These are phyloP conservation scores for Pseudozyma hubeiensis DNA, from an alignment of 1,284 basidiomycete species.

Conservation along the genomic window DNA sequence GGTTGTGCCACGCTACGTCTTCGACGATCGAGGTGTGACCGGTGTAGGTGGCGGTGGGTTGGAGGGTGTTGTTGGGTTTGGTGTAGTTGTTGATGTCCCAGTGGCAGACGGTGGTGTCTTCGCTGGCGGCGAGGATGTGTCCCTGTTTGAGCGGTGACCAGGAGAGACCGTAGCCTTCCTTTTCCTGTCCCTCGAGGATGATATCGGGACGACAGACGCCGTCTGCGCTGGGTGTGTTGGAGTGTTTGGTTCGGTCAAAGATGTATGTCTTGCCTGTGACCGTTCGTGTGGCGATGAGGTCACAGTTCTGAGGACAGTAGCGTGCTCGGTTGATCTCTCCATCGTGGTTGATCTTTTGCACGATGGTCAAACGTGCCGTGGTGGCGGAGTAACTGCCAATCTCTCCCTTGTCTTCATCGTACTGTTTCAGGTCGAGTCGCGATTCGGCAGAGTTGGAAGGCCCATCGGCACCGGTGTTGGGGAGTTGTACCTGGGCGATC, in stretches of 20 bases:
- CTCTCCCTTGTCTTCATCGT: constrained; percentile 88
- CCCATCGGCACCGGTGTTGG: constrained; percentile 73
- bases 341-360: constrained; percentile 93
- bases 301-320: constrained; percentile 99
- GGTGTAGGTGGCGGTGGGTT: constrained; percentile 83
- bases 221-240: constrained; percentile 87
- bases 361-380: constrained; percentile 84
- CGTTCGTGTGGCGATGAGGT: constrained; percentile 94
- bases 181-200: constrained; percentile 84
- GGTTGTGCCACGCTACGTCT: constrained; percentile 97
- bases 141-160: constrained; percentile 88
- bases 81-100: constrained; percentile 95
- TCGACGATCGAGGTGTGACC: constrained; percentile 75
- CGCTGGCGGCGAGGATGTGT: constrained; percentile 89
- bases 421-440: constrained; percentile 81
- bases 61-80: constrained; percentile 81
- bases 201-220: constrained; percentile 88
- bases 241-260: constrained; percentile 97
- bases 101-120: constrained; percentile 94
- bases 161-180: constrained; percentile 93
- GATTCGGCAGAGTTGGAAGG: constrained; percentile 71
- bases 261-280: constrained; percentile 89
- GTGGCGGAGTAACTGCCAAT: constrained; percentile 73
- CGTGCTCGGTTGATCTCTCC: constrained; percentile 97
- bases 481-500: constrained; percentile 90